Base-by-base conservation (phyloP, 768 basidiomycete genomes). In the Amanita exitialis region DNA sequence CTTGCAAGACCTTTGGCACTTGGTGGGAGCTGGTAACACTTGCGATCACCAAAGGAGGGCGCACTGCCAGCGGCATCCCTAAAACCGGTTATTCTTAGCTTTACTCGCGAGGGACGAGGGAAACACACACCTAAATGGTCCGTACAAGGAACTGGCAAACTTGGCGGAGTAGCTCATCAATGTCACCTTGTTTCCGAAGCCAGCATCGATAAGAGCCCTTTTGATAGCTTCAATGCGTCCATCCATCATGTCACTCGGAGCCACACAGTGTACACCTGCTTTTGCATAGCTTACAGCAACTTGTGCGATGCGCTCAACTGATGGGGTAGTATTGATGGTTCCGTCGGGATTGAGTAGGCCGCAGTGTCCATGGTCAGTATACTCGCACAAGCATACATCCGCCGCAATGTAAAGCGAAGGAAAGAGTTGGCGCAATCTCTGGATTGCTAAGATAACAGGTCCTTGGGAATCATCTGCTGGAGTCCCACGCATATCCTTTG, bases 241-340 rank as follows among this genome's bases (percentile, higher is more conserved):
- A 63, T 99, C 96, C 93, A 98, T 98, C 96, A 99, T 99, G 66
- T 98, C 96, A 61, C 93, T 96, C 6, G 96, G 96, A 1, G 96
- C 96, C 52, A 99, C 94, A 61, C 92, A 92, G 65, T 98, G 91
- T 1, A 92, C 96, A n/a, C 96, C 96, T 0, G 96, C 96, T 49
- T 75, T 73, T 0, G 94, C 96, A 57, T 99, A 99, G 61, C 77
- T 82, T 42, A 98, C 73, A 0, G 96, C 92, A 21, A 99, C 94
- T 61, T 96, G 73, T 0, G 90, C 91, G 54, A 99, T 86, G 54
- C 96, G 85, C n/a, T 73, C 71, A 10, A 90, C 89, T 18, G 90
- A 94, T 15, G 82, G 82, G 8, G 69, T 72, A 32, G 82, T 82
- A 65, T 89, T 72, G 65, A 97, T 89, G 3, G 83, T 83, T 10